phyloP scores from a whole-genome alignment of 116 monocot genomes.

The Cymodocea nodosa region DNA sequence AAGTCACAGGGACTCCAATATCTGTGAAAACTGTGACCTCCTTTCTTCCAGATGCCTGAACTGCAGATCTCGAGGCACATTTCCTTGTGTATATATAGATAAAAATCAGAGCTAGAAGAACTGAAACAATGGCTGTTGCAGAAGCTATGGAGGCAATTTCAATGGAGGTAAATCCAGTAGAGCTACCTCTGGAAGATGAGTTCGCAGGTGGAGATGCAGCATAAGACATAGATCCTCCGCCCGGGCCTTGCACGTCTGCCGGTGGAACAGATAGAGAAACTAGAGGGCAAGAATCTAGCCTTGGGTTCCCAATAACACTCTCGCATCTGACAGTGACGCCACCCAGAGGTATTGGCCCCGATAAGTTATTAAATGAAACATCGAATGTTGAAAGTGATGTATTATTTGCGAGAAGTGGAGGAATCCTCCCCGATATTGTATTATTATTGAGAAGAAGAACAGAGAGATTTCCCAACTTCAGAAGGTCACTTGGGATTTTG shows the following conservation, averaged over 20 bases:
- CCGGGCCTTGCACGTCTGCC: slow-evolving; percentile 18
- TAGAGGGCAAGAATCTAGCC: slow-evolving; percentile 34
- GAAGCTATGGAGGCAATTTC: slow-evolving; percentile 84
- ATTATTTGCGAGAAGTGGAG: slow-evolving; percentile 21
- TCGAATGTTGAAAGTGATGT: slow-evolving; percentile 39
- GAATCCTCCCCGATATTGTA: slow-evolving; percentile 49
- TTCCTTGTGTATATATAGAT: slow-evolving; percentile 70
- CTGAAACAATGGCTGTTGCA: slow-evolving; percentile 70
- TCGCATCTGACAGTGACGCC: slow-evolving; percentile 24
- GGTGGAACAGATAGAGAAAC: slow-evolving; percentile 34
- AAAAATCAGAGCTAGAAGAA: slow-evolving; percentile 53
- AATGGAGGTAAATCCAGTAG: slow-evolving; percentile 51
- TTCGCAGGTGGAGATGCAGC: slow-evolving; percentile 22
- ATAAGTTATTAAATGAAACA: slow-evolving; percentile 59
- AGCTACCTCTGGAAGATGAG: slow-evolving; percentile 6
- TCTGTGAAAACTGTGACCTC: slow-evolving; percentile 66
- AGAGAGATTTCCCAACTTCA: slow-evolving; percentile 35
- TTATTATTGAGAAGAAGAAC: slow-evolving; percentile 51
- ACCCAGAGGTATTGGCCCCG: slow-evolving; percentile 40
- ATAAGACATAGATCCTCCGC: slow-evolving; percentile 13
- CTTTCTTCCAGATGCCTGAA: slow-evolving; percentile 38
- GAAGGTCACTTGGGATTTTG: slow-evolving; percentile 39
- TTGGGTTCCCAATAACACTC: slow-evolving; percentile 51
- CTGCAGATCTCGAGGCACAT: slow-evolving; percentile 35
- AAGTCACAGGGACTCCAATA: slow-evolving; percentile 73